A percentile compares a stretch with the other conserved stretches of the same genome.
phyloP scores from a whole-genome alignment of 2,329 filamentous ascomycete species.

The Zopfia rhizophila region DNA sequence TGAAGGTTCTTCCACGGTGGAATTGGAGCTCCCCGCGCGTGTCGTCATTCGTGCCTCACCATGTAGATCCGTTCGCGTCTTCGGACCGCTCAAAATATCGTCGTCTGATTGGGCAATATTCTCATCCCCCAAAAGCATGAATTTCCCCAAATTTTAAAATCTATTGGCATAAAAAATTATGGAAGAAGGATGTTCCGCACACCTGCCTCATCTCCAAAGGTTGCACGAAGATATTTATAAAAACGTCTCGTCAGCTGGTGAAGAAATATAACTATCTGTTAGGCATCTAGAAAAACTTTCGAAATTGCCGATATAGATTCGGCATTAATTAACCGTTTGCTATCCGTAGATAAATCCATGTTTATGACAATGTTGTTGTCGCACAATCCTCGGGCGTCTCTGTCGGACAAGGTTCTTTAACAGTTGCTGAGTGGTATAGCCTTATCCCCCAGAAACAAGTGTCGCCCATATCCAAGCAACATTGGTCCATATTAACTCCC shows the following conservation, averaged over 20 bases:
- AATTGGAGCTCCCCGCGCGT: slow-evolving; percentile 26
- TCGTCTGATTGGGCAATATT: too few relatives aligned
- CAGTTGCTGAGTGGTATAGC: slow-evolving; percentile 55
- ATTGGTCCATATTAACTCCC: slow-evolving; percentile 57
- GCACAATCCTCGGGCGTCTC: slow-evolving; percentile 51
- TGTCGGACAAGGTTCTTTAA: slow-evolving; percentile 54
- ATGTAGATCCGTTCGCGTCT: slow-evolving; percentile 31
- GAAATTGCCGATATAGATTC: too few relatives aligned
- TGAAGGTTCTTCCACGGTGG: slow-evolving; percentile 1
- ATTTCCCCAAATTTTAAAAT: too few relatives aligned
- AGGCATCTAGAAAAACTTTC: too few relatives aligned
- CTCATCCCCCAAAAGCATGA: too few relatives aligned
- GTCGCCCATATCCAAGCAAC: slow-evolving; percentile 54
- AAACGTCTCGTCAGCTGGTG: too few relatives aligned
- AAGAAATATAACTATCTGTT: too few relatives aligned
- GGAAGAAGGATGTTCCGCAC: too few relatives aligned
- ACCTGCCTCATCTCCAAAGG: too few relatives aligned
- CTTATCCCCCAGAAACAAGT: slow-evolving; percentile 55
- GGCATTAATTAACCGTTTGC: slow-evolving; percentile 37
- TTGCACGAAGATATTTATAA: too few relatives aligned
- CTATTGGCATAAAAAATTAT: too few relatives aligned
- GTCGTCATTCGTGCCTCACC: slow-evolving; percentile 42
- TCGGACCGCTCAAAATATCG: too few relatives aligned
- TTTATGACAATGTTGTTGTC: slow-evolving; percentile 56
- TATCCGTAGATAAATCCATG: slow-evolving; percentile 56